phyloP scores from a whole-genome alignment of 140 eudicot genomes.

The Cichorium intybus region DNA sequence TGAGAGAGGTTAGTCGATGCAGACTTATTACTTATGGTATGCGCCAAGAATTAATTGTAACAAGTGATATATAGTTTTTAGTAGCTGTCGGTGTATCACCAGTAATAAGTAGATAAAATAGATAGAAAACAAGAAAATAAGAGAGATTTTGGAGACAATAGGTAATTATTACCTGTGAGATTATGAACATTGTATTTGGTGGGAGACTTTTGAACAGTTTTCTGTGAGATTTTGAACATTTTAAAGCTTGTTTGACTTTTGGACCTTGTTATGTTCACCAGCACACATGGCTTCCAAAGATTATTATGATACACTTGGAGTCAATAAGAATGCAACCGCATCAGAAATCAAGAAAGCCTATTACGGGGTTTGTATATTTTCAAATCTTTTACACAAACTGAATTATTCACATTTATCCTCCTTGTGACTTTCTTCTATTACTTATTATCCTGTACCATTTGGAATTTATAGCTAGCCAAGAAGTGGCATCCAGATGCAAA shows the following conservation, averaged over 20 bases:
- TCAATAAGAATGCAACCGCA: constrained; percentile 65
- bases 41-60: background rate
- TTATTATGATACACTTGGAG: constrained; percentile 76
- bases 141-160: background rate
- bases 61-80: background rate
- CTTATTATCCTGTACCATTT: constrained; percentile 5
- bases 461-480: constrained; percentile 71
- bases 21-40: background rate
- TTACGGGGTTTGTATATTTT: constrained; percentile 64
- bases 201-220: too few relatives aligned
- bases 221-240: background rate
- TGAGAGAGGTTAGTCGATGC: too few relatives aligned
- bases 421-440: background rate
- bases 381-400: background rate
- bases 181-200: too few relatives aligned
- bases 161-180: too few relatives aligned
- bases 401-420: background rate
- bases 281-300: constrained; percentile 49
- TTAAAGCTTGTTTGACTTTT: constrained; percentile 11
- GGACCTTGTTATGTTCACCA: constrained; percentile 17
- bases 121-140: background rate
- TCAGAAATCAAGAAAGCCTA: constrained; percentile 89
- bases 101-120: constrained; percentile 1
- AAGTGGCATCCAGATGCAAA: constrained; percentile 93
- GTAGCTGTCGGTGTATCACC: background rate